Percentiles rank a stretch among this genome's conserved stretches.
phyloP scores from a whole-genome alignment of 305 asterid genomes.

The Fraxinus albicans region DNA sequence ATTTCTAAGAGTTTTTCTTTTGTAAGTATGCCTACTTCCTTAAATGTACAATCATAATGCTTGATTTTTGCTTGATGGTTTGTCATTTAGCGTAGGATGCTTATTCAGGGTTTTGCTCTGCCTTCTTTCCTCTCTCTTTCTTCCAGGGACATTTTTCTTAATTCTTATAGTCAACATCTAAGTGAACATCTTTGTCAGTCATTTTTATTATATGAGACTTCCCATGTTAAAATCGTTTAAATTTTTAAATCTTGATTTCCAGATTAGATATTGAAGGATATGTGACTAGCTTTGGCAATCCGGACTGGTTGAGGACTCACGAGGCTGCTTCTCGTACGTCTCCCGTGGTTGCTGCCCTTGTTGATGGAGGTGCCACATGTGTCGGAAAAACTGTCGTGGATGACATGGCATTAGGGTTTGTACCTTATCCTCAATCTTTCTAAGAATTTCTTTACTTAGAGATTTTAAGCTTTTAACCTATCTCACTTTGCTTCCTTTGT shows the following conservation, averaged over 20 bases:
- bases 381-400: constrained; percentile 84
- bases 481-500: not conserved
- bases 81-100: not conserved
- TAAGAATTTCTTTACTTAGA: not conserved
- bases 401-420: constrained; percentile 91
- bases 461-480: not conserved
- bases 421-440: constrained; percentile 21
- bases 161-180: not conserved
- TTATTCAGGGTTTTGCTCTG: not conserved
- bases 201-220: not conserved
- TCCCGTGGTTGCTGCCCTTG: constrained; percentile 71
- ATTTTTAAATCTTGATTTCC: constrained; percentile 34
- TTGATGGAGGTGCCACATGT: constrained; percentile 96
- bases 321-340: constrained; percentile 71
- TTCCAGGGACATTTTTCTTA: not conserved
- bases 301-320: constrained; percentile 89
- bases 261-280: constrained; percentile 80
- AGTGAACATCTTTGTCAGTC: not conserved
- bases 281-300: constrained; percentile 93
- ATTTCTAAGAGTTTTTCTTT: not conserved
- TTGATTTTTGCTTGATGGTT: not conserved
- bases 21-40: not conserved
- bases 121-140: not conserved
- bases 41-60: not conserved
- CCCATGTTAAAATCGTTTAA: not conserved